These are phyloP conservation scores for Martensiomyces pterosporus DNA, from an alignment of 192 early-diverging fungal species.

Conservation along the genomic window DNA sequence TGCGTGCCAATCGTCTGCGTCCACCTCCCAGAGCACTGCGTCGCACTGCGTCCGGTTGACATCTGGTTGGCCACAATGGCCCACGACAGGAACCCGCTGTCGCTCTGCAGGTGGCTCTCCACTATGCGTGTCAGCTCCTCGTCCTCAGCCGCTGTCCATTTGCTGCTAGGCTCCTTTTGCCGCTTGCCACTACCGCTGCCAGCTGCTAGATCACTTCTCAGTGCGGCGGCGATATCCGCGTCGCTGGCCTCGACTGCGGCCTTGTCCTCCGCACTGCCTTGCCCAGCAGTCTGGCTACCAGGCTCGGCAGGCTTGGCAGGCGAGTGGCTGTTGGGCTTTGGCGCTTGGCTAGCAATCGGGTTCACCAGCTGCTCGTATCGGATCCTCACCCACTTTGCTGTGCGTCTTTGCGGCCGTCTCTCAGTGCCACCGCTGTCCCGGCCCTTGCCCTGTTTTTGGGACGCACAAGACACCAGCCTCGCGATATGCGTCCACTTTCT, in stretches of 20 bases:
- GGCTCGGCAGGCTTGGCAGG: no score
- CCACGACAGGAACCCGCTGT: constrained; percentile 19
- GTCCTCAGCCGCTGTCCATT: constrained; percentile 21
- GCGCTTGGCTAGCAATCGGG: no score
- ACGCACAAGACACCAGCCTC: constrained; percentile 8
- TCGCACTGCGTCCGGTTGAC: not conserved
- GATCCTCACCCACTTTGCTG: not conserved
- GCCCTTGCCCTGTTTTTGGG: not conserved
- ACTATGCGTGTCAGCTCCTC: constrained; percentile 10
- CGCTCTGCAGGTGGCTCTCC: not conserved
- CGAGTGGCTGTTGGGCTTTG: no score
- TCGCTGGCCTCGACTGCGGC: no score
- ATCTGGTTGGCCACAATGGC: constrained; percentile 5
- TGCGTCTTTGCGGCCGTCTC: not conserved
- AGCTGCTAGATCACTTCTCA: no score
- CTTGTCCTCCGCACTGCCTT: no score
- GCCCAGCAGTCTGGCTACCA: no score
- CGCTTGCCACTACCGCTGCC: no score
- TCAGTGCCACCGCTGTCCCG: no score
- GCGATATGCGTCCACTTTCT: constrained; percentile 16
- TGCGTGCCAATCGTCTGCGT: constrained; percentile 14
- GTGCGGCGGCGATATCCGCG: no score
- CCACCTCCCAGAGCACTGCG: constrained; percentile 18
- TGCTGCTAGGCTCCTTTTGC: no score
- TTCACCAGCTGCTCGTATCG: not conserved